A percentile compares a stretch with the other conserved stretches of the same genome.
Conservation (phyloP, 164 flowering plant genomes). For the Kingdonia uniflora region DNA sequence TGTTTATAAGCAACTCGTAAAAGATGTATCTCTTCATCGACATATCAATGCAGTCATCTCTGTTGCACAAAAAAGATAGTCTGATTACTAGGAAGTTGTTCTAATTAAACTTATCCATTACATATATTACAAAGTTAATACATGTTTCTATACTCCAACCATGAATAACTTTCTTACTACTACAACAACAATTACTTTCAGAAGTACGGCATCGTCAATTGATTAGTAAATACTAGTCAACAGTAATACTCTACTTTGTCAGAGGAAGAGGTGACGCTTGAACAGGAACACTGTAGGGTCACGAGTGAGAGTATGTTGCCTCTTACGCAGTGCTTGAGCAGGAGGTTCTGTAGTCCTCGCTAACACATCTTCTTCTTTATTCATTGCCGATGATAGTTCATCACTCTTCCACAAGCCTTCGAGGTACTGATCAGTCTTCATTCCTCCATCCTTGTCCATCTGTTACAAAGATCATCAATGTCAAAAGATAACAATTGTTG, state of each 20-base stretch:
- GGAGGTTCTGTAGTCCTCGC: slow-evolving; percentile 17
- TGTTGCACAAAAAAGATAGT: too few species aligned
- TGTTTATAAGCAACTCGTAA: too few species aligned
- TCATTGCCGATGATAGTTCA: slow-evolving; percentile 18
- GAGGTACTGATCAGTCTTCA: slow-evolving; percentile 20
- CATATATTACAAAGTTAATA: too few species aligned
- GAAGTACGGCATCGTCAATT: slow-evolving; percentile 14
- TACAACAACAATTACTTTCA: too few species aligned
- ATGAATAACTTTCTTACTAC: too few species aligned
- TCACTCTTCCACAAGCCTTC: slow-evolving; percentile 28
- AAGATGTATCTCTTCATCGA: too few species aligned
- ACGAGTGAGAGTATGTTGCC: slow-evolving; percentile 34
- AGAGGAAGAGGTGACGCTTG: slow-evolving; percentile 4
- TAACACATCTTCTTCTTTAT: slow-evolving; percentile 14
- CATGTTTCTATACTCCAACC: too few species aligned
- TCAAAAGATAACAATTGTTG: too few species aligned
- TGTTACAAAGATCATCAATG: too few species aligned
- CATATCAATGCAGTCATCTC: too few species aligned
- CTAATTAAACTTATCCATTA: too few species aligned
- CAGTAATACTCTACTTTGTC: slow-evolving; percentile 1
- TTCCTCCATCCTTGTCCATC: slow-evolving; percentile 23
- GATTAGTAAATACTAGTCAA: not conserved
- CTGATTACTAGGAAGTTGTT: too few species aligned
- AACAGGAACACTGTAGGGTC: slow-evolving; percentile 7
- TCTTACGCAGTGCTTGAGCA: slow-evolving; percentile 30